Percentiles rank a stretch among this genome's conserved stretches.
phyloP scores from a whole-genome alignment of 441 rosid species.

The Erodium trifolium region DNA sequence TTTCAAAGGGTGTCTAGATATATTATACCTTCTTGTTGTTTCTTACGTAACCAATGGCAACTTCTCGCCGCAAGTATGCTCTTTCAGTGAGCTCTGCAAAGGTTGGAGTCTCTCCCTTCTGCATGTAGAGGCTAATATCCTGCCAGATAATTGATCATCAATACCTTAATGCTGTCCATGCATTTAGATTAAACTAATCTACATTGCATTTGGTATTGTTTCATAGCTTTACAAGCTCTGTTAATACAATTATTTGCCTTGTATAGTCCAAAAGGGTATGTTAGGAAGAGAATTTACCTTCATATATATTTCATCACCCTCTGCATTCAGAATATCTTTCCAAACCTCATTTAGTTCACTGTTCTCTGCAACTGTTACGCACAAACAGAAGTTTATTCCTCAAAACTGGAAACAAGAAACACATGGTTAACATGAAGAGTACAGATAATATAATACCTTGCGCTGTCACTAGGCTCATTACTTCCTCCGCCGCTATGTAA shows the following conservation, averaged over 20 bases:
- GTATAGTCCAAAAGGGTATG: no score
- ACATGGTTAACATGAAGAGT: slow-evolving; percentile 6
- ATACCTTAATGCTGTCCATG: no score
- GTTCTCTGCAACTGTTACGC: slow-evolving; percentile 65
- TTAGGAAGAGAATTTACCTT: slow-evolving; percentile 40
- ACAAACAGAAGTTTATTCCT: slow-evolving; percentile 16
- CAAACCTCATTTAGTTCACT: slow-evolving; percentile 81
- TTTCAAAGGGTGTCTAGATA: background rate
- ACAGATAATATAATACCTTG: slow-evolving; percentile 48
- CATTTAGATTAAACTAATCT: no score
- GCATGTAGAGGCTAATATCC: slow-evolving; percentile 79
- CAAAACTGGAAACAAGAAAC: background rate
- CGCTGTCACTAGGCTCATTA: slow-evolving; percentile 95
- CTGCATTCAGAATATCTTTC: slow-evolving; percentile 89
- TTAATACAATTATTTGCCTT: background rate
- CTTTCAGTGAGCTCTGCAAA: slow-evolving; percentile 76
- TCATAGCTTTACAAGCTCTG: slow-evolving; percentile 1
- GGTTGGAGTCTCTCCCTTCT: slow-evolving; percentile 75
- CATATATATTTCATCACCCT: slow-evolving; percentile 94
- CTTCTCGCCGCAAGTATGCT: slow-evolving; percentile 71
- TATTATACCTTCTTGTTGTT: slow-evolving; percentile 50
- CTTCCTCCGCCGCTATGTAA: slow-evolving; percentile 85
- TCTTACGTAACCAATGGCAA: slow-evolving; percentile 81
- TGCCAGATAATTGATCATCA: slow-evolving; percentile 16
- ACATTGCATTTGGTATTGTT: no score